phyloP scores from a whole-genome alignment of 441 rosid genomes.

The Gossypium laxum region DNA sequence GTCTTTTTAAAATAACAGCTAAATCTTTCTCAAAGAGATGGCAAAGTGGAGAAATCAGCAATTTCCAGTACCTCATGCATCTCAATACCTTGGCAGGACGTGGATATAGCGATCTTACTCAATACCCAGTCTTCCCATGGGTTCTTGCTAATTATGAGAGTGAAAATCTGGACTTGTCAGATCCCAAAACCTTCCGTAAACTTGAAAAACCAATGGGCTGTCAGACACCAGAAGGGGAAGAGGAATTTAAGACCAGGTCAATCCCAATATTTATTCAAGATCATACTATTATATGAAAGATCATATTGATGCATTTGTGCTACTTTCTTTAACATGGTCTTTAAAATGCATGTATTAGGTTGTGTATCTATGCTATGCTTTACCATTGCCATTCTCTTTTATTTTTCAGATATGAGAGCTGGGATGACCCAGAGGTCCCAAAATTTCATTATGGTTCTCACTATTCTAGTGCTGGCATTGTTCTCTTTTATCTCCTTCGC shows the following conservation, averaged over 20 bases:
- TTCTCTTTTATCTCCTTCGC: slow-evolving; percentile 95
- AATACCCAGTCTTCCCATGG: slow-evolving; percentile 99
- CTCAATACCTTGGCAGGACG: slow-evolving; percentile 99
- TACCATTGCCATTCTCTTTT: slow-evolving; percentile 13
- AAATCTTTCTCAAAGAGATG: slow-evolving; percentile 98
- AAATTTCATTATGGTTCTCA: slow-evolving; percentile 99
- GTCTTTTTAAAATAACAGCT: slow-evolving; percentile 83
- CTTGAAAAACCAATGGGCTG: slow-evolving; percentile 99
- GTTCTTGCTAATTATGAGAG: slow-evolving; percentile 95
- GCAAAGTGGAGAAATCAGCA: slow-evolving; percentile 99
- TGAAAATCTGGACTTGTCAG: slow-evolving; percentile 70
- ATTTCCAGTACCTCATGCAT: slow-evolving; percentile 99
- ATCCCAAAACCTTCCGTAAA: slow-evolving; percentile 82
- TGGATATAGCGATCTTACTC: slow-evolving; percentile 98
- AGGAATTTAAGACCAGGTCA: slow-evolving; percentile 93
- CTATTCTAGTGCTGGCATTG: slow-evolving; percentile 99
- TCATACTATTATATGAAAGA: slow-evolving; percentile 8
- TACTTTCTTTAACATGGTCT: background rate
- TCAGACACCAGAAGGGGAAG: slow-evolving; percentile 94
- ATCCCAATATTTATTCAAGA: slow-evolving; percentile 6
- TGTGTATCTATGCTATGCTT: background rate
- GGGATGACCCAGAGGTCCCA: slow-evolving; percentile 99
- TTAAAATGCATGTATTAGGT: background rate
- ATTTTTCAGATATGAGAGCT: slow-evolving; percentile 79
- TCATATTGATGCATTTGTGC: background rate